Evolutionary conservation across 2,329 filamentous ascomycete genomes (phyloP), one percentile per base, ranked within the genome.

Genomic region (Graphilbum ipis-grandicollis): DNA sequence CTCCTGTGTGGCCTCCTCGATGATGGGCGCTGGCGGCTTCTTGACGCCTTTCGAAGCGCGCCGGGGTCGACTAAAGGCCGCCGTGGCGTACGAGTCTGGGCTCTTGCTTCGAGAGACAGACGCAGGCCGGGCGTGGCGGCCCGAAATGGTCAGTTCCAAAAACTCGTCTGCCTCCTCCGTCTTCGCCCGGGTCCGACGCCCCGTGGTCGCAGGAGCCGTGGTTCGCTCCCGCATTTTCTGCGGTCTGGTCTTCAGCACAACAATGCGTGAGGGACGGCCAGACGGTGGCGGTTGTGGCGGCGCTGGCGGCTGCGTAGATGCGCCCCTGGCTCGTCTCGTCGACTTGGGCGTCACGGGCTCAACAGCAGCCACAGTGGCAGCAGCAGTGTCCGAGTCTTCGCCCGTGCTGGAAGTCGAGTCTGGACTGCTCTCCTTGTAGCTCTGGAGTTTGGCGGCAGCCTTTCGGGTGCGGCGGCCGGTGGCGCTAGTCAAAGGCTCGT

Each of bases 141-240:
- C 73, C 8, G 72, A 76, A 45, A 61, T 68, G 6, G 71, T 68
- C 13, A 77, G 56, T 46, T 75, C 69, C 5, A 74, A 51, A 7
- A 74, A 60, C 31, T 72, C 67, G 22, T 67, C 64, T 0, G 59
- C 57, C 33, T 73, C 68, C 32, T 65, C 68, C 4, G 68, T 71
- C 38, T 56, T 62, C 14, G 65, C 67, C 23, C 70, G 57, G 10
- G 70, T 73, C 45, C 67, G 23, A 10, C 39, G 58, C 25, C 68
- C 18, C 5, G 40, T 37, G 2, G 47, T 23, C 40, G 48, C 19
- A 44, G 45, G 4, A 42, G 28, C 47, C 43, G 33, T 21, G 9
- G 18, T 21, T 5, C 38, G 31, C 2, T 41, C 36, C 19, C 40
- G 41, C 23, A 47, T 23, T 7, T 29, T 40, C 21, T 35, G 39